Evolutionary conservation across 1,139 yeast genomes (phyloP).

Genomic region (Saccharomyces hybrid): DNA sequence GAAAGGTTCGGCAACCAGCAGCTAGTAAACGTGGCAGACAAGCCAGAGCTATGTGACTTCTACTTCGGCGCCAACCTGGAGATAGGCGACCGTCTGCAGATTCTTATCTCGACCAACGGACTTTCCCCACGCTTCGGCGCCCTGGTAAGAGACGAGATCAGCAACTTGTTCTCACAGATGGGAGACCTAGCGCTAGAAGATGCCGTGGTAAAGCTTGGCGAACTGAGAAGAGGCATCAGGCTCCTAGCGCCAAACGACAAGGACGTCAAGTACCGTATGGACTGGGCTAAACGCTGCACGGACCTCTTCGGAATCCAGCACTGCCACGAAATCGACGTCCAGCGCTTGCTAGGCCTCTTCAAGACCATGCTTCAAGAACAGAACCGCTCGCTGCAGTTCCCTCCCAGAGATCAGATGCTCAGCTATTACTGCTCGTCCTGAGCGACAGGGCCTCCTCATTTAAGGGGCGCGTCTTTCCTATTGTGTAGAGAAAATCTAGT

Average conservation of each 20-base stretch:
- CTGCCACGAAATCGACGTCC: slow-evolving; percentile 21
- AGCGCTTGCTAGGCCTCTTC: slow-evolving; percentile 16
- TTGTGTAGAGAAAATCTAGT: background rate
- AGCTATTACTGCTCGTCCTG: slow-evolving; percentile 3
- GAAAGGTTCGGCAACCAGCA: slow-evolving; percentile 23
- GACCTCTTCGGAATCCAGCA: slow-evolving; percentile 24
- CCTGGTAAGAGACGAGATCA: slow-evolving; percentile 25
- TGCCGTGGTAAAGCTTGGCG: slow-evolving; percentile 22
- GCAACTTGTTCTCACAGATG: slow-evolving; percentile 8
- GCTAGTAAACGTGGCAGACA: slow-evolving; percentile 31
- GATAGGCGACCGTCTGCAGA: slow-evolving; percentile 15
- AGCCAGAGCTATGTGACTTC: slow-evolving; percentile 31
- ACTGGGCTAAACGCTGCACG: slow-evolving; percentile 28
- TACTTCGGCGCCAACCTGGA: slow-evolving; percentile 30
- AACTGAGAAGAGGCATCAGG: slow-evolving; percentile 20
- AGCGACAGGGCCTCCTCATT: slow-evolving; percentile 1
- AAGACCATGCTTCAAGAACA: slow-evolving; percentile 11
- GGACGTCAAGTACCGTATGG: slow-evolving; percentile 26
- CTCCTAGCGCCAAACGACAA: slow-evolving; percentile 8
- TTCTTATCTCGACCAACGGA: slow-evolving; percentile 30
- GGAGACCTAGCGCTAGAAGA: slow-evolving; percentile 16
- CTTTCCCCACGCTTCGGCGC: slow-evolving; percentile 29
- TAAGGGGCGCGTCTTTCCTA: background rate
- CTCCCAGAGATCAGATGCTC: slow-evolving; percentile 3
- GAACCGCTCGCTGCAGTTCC: slow-evolving; percentile 6